phyloP scores from a whole-genome alignment of 495 filamentous ascomycete genomes.

The Penicillium argentinense region DNA sequence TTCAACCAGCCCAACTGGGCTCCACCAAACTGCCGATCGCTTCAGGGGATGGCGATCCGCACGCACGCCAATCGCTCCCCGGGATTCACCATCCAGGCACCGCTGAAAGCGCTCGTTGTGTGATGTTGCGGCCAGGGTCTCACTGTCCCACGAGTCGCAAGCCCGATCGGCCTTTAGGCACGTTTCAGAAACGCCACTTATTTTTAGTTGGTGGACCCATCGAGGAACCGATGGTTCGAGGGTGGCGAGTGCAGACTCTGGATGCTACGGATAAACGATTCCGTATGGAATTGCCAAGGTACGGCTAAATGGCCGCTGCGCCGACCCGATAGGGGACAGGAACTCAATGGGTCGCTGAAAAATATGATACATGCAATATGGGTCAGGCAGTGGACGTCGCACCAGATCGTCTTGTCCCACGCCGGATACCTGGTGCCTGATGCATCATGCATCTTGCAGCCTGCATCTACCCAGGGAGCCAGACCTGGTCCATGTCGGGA shows the following conservation, averaged over 20 bases:
- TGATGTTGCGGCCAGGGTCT: slow-evolving; percentile 1
- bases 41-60: slow-evolving; percentile 1
- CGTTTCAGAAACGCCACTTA: slow-evolving; percentile 4
- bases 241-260: not conserved
- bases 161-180: slow-evolving; percentile 1
- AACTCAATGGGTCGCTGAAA: not conserved
- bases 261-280: not conserved
- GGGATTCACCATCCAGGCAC: not conserved
- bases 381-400: not conserved
- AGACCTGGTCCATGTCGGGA: not conserved
- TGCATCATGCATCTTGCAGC: not conserved
- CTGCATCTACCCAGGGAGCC: not conserved
- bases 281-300: not conserved
- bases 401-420: slow-evolving; percentile 1
- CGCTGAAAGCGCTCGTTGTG: not conserved
- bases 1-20: not conserved
- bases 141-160: slow-evolving; percentile 7
- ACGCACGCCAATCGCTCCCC: not conserved
- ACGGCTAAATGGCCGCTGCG: not conserved
- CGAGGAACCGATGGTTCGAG: slow-evolving; percentile 1
- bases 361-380: not conserved
- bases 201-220: slow-evolving; percentile 5
- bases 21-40: slow-evolving; percentile 1
- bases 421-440: not conserved
- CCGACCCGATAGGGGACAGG: not conserved